phyloP scores from a whole-genome alignment of 108 stramenopile species.

The Skeletonema tropicum region DNA sequence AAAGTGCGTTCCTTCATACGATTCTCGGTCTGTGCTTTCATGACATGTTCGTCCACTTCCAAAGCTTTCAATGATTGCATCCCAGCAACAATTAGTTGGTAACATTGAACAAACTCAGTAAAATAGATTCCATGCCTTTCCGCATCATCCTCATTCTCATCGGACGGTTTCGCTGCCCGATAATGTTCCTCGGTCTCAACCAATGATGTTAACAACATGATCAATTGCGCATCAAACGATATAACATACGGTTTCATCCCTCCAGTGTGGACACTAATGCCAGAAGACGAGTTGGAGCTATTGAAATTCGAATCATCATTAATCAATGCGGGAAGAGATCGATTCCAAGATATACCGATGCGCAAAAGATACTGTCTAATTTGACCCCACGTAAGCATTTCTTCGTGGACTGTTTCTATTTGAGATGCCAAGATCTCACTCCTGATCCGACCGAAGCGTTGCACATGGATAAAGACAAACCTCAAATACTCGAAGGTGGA shows the following conservation, averaged over 20 bases:
- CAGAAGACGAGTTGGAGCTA: background rate
- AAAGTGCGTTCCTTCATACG: conserved; percentile 27
- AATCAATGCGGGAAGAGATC: background rate
- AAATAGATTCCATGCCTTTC: conserved; percentile 8
- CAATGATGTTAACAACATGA: conserved; percentile 29
- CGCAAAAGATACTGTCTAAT: conserved; percentile 33
- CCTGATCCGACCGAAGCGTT: conserved; percentile 17
- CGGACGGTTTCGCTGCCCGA: background rate
- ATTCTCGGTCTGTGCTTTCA: background rate
- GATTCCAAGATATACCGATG: conserved; percentile 23
- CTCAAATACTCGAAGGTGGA: conserved; percentile 51
- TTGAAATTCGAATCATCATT: conserved; percentile 20
- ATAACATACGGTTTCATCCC: conserved; percentile 12
- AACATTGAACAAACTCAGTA: conserved; percentile 69
- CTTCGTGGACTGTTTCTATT: conserved; percentile 4
- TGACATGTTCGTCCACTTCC: background rate
- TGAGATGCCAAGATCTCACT: conserved; percentile 5
- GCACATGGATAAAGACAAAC: conserved; percentile 42
- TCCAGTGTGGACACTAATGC: background rate
- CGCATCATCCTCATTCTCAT: background rate
- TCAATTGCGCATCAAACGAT: conserved; percentile 20
- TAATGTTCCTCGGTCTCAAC: conserved; percentile 34
- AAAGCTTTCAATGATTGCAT: conserved; percentile 68
- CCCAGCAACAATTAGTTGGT: conserved; percentile 62
- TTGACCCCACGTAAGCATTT: conserved; percentile 49